Base-by-base conservation (phyloP, 192 early-diverging fungal genomes). In the Powellomyces hirtus region DNA sequence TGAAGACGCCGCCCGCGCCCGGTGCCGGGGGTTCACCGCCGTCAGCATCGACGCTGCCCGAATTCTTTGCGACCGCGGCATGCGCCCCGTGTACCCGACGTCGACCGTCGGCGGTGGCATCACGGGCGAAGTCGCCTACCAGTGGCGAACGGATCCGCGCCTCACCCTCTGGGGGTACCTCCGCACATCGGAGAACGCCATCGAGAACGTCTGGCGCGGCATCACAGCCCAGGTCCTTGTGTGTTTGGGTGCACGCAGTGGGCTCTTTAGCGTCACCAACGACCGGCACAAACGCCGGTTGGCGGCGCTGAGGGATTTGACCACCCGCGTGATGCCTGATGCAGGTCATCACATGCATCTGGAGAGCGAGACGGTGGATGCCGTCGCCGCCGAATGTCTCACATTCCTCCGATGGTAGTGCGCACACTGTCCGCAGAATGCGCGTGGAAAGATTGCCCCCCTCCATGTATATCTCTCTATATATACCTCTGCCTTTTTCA, bases 301-400 rank as follows among this genome's bases (percentile, higher is more conserved):
- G 14, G 50, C 18, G 10, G 49, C 60, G 4, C 61, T 79, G 34
- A 38, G 31, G 37, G 4, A 46, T 5, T 1, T 53, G 20, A 61
- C 56, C 24, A 62, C 20, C 3, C 57, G 29, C 11, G 65, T 49
- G 30, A 42, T 75, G 20, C 50, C 67, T 3, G 75, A 74, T 1
- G 70, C 61, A 8, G 69, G 73, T 58, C 79, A 80, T 64, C 58
- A 56, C 16, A 34, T 72, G 59, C 79, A 80, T 68, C 49, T 80
- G 68, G 79, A 80, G 61, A 11, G 29, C 14, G 70, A 27, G 58
- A 34, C 31, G 30, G 67, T 62, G 11, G 57, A 22, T 20, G 42
- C 24, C 16, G 67, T 69, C n/a, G 56, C 46, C 16, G 65, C 6
- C 52, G 38, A 33, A 16, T 56, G 53, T 29, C 53, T 56, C 29